Evolutionary conservation across 495 filamentous ascomycete species (phyloP), one percentile per base, ranked within the genome.

Genomic region (Lasiosphaeris hirsuta): DNA sequence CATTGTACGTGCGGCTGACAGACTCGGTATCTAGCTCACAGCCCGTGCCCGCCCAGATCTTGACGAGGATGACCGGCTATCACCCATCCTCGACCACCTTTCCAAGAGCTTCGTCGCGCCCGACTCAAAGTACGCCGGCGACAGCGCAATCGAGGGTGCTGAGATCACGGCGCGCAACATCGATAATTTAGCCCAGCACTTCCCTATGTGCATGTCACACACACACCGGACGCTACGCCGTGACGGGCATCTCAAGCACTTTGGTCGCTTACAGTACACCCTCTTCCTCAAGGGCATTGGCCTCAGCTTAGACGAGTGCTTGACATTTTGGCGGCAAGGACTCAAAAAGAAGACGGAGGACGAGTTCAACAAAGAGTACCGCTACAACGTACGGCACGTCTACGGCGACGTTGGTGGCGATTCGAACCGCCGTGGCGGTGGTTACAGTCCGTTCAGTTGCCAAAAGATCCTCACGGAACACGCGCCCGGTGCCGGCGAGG

Each of bases 241-340:
- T 59, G 90, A 93, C 68, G 84, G 85, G 34, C 89, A 97, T 56
- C 77, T 99, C 51, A 96, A 96, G 66, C 92, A 99, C 71, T 96
- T 79, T 62, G 95, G 92, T 13, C 90, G 95, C 58, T 81, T 97
- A 17, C 95, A 99, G 74, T 99, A 97, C 77, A 89, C 88, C 0
- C 83, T 99, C 15, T 99, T 99, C 81, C 81, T 99, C 56, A 99
- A 99, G 76, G 95, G 95, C 35, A 90, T 99, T 59, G 95, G 95
- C 0, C 79, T 99, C 9, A 89, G 82, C 49, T 78, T 97, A 8
- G 90, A 97, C 62, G 93, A 99, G 65, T 92, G 85, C 66, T 83
- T 99, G n/a, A 62, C 89, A 9, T 99, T 97, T 78, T 99, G 95
- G 95, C 88, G 95, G 7, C 81, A 83, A 53, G 73, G 79, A 10